Conservation (phyloP, 1,284 basidiomycete genomes). For the Tilletia caries region DNA sequence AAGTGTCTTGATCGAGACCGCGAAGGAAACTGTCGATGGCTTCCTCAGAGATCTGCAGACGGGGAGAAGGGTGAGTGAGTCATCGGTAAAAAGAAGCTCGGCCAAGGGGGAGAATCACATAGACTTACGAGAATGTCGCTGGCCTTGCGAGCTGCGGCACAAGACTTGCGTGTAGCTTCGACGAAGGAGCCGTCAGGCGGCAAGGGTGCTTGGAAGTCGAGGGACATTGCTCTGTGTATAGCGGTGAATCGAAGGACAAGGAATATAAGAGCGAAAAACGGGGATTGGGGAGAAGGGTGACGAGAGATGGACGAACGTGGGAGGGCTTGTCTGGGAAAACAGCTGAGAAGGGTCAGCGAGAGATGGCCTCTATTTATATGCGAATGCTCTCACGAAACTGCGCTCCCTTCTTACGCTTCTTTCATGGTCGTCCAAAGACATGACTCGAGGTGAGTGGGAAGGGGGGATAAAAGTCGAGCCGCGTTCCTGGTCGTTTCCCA, state of each 20-base stretch:
- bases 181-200: constrained; percentile 17
- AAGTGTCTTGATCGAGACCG: constrained; percentile 19
- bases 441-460: no score
- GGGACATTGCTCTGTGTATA: constrained; percentile 6
- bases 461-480: no score
- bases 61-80: background rate
- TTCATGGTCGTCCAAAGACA: no score
- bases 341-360: no score
- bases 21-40: constrained; percentile 33
- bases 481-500: no score
- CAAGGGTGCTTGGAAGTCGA: constrained; percentile 11
- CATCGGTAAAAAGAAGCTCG: background rate
- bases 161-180: constrained; percentile 21
- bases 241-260: background rate
- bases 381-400: no score
- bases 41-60: constrained; percentile 16
- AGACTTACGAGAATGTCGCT: constrained; percentile 10
- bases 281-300: no score
- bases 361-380: no score
- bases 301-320: no score
- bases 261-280: background rate
- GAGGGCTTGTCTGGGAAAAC: no score
- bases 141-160: constrained; percentile 13
- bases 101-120: no score
- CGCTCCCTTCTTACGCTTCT: no score